phyloP scores from a whole-genome alignment of 116 monocot genomes.

The Phalaenopsis hybrid region DNA sequence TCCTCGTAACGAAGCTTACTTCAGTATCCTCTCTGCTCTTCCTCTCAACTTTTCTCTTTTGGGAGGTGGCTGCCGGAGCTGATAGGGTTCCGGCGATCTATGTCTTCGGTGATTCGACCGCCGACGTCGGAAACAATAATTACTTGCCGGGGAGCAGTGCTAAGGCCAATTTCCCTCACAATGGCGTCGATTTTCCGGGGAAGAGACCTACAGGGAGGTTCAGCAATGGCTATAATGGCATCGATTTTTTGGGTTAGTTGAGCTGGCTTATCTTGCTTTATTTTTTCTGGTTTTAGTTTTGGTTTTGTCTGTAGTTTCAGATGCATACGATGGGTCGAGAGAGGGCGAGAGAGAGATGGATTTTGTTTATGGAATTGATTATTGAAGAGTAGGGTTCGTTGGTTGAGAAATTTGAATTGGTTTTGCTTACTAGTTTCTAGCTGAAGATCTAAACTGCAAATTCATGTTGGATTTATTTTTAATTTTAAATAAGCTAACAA shows the following conservation, averaged over 20 bases:
- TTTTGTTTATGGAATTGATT: background rate
- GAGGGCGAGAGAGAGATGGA: background rate
- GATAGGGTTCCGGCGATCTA: constrained; percentile 34
- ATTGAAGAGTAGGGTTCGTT: background rate
- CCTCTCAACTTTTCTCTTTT: background rate
- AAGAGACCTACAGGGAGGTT: constrained; percentile 52
- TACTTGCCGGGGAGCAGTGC: constrained; percentile 25
- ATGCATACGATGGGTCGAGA: background rate
- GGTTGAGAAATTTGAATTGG: background rate
- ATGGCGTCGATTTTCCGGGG: constrained; percentile 52
- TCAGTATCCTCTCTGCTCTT: background rate
- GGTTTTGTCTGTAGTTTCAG: no score
- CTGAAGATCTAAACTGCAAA: background rate
- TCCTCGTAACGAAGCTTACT: background rate
- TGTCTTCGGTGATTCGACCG: constrained; percentile 71
- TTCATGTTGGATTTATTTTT: background rate
- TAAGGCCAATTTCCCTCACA: constrained; percentile 55
- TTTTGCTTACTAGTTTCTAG: background rate
- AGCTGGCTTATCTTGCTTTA: background rate
- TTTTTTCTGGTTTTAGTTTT: background rate
- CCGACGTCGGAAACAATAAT: constrained; percentile 70
- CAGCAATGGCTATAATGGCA: constrained; percentile 66
- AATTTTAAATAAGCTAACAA: background rate
- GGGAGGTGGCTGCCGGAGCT: background rate
- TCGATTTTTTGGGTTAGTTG: constrained; percentile 48